Base-by-base conservation (phyloP, 345 rosid species). In the Aurinia saxatilis region DNA sequence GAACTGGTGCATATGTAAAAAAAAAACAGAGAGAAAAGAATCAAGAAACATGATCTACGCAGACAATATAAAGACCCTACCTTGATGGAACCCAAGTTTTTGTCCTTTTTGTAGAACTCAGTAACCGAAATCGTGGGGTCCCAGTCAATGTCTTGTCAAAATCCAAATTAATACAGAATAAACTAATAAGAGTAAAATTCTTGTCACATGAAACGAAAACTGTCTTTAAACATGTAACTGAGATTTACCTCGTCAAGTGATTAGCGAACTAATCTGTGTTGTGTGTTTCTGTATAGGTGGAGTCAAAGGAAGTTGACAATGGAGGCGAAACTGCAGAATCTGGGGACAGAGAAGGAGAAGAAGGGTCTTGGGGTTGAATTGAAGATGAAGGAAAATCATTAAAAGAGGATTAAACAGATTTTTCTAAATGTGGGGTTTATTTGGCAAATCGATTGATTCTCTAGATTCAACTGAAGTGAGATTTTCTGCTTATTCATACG, bases 401-500 rank as follows among this genome's bases (percentile, higher is more conserved):
- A 18, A 69, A 2, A 30, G 7, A 36, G 6, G 21, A 19, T 45
- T 15, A 14, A n/a, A 18, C 3, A 47, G 31, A 44, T 46, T 46
- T 5, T 44, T 8, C n/a, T n/a, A n/a, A n/a, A n/a, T n/a, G n/a
- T n/a, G n/a, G n/a, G n/a, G n/a, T n/a, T n/a, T n/a, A n/a, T n/a
- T n/a, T n/a, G n/a, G n/a, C n/a, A 55, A 47, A 63, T 48, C 13
- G 45, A 55, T 70, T 39, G 25, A 21, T 21, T 27, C 31, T 27
- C 39, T 49, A 56, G 63, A 63, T 46, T 55, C 57, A 70, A 70
- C 41, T 46, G 21, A 45, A 69, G 15, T 46, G 13, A 63, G 69
- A 56, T 48, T 56, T 48, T 62, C 46, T 56, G 70, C 11, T 70
- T 69, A 63, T 63, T 70, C 75, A 40, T 70, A 63, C 75, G 69